Evolutionary conservation across 164 flowering plant species (phyloP), one percentile per base, ranked within the genome.

Genomic region (Vitis amurensis): DNA sequence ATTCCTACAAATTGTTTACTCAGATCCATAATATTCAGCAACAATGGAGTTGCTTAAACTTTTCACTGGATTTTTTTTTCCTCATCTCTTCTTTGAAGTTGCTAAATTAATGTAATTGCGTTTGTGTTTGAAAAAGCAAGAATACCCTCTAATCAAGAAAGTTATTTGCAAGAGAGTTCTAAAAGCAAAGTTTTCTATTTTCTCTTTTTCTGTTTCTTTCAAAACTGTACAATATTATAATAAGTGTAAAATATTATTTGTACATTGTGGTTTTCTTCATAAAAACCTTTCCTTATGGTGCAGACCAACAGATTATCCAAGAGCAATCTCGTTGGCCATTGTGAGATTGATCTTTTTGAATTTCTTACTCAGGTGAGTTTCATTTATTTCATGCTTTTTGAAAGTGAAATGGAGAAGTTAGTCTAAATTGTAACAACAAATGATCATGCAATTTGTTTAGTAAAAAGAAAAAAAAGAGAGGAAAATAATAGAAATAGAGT

Each of bases 281-380:
- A 3, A 11, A 60, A 13, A 12, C 44, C 7, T 61, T 62, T 67
- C n/a, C 50, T 13, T 73, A 7, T 80, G 70, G 50, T 83, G 88
- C 93, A 94, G 99, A 94, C 97, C n/a, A 94, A 94, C 76, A 84
- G 78, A 76, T 6, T 94, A 27, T 84, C 86, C 30, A 87, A 81
- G 82, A 92, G 83, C 82, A 89, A 88, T 81, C 85, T 92, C 37
- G 63, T 92, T 17, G 99, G 99, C 6, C 90, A 82, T 72, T 92
- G 95, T 79, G 99, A 94, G 77, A 71, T 94, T 73, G 91, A 94
- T 85, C 82, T 94, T 14, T 79, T 88, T 68, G 87, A 88, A 69
- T 80, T 59, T 70, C 84, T 92, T 57, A 65, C 81, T 66, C 80
- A 63, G 87, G 97, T 94, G 71, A 85, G 89, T 65, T 59, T 44